A percentile compares a stretch with the other conserved stretches of the same genome.
phyloP scores from a whole-genome alignment of 495 filamentous ascomycete species.

The Pyrenula aspistea region DNA sequence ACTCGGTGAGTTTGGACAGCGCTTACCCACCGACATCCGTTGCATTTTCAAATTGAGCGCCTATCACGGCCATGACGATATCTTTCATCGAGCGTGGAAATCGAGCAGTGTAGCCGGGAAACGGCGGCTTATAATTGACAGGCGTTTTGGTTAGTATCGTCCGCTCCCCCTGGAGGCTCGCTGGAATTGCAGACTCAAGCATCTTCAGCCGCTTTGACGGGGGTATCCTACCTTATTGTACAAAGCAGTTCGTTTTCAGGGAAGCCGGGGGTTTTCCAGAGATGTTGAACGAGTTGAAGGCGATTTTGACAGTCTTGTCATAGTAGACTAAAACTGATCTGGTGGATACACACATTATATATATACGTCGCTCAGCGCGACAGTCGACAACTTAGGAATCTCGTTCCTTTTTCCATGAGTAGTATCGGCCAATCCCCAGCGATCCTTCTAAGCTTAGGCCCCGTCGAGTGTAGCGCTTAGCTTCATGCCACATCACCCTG shows the following conservation, averaged over 20 bases:
- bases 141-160: neutral
- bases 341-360: neutral
- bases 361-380: neutral
- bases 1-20: constrained; percentile 4
- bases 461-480: neutral
- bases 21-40: constrained; percentile 1
- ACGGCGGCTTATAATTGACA: constrained; percentile 6
- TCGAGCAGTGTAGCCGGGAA: constrained; percentile 11
- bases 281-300: neutral
- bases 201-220: neutral
- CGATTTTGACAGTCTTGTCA: neutral
- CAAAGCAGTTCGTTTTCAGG: neutral
- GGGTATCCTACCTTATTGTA: neutral
- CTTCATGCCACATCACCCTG: neutral
- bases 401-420: constrained; percentile 2
- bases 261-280: neutral
- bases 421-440: constrained; percentile 5
- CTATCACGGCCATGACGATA: constrained; percentile 19
- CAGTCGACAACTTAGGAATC: constrained; percentile 4
- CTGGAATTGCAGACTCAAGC: neutral
- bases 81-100: constrained; percentile 13
- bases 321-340: neutral
- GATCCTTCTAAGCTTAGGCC: constrained; percentile 1
- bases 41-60: constrained; percentile 9
- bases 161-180: neutral